Evolutionary conservation across 2,329 filamentous ascomycete species (phyloP), one percentile per base, ranked within the genome.

Genomic region (Pyricularia sp.): DNA sequence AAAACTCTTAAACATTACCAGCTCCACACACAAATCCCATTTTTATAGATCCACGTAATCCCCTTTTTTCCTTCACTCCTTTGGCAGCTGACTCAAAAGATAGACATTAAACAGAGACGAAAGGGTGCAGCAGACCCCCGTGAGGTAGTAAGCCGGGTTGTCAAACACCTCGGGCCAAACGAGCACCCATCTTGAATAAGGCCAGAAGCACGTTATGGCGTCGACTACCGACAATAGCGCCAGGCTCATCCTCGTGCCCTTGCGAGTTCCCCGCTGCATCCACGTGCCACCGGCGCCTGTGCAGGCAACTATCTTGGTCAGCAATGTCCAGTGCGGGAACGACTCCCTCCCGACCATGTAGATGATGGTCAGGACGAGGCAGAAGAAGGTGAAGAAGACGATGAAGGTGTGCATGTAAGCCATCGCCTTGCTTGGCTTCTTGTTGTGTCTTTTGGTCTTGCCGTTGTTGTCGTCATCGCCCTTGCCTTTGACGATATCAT

Each of bases 261-360:
- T 63, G 6, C 66, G 57, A 1, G 67, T 65, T 0, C 66, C 64
- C 10, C 60, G 44, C n/a, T 63, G 33, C 24, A 68, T 19, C 53
- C 67, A 68, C 4, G 63, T 60, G 44, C 66, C 66, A 0, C 64
- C 66, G n/a, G 66, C 66, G 0, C 67, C 65, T 30, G 67, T 16
- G 16, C 62, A 62, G 8, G 65, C 66, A 0, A 68, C 66, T 0
- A 68, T 65, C 4, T 68, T 68, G 64, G 67, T 65, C 49, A 67
- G 65, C 60, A 64, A 62, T 24, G 65, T 66, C 66, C 65, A 67
- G 60, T 62, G 60, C 33, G 60, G 60, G 31, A 62, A 62, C 9
- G 60, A 44, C 2, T 62, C 60, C 33, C 30, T n/a, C 22, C 60
- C 60, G 31, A 62, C 60, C 60, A 62, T 62, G 31, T 62, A 62